phyloP scores from a whole-genome alignment of 345 rosid species.

The Raphanus sativus region DNA sequence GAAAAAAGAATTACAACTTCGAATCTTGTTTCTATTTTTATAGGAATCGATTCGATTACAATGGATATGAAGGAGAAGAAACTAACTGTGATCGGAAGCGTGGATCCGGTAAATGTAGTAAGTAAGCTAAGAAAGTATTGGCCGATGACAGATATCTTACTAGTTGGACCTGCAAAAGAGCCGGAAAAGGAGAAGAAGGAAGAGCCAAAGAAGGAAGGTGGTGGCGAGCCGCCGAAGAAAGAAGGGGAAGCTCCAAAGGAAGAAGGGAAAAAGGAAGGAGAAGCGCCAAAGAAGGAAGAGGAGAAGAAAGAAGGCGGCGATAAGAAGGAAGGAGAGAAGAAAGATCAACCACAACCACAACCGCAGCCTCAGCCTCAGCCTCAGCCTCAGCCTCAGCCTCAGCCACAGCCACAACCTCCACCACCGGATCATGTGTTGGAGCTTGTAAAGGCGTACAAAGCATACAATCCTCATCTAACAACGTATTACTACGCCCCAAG shows the following conservation, averaged over 20 bases:
- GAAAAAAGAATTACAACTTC: not conserved
- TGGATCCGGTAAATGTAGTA: slow-evolving; percentile 69
- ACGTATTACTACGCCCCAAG: slow-evolving; percentile 73
- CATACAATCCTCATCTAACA: slow-evolving; percentile 61
- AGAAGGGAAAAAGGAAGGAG: slow-evolving; percentile 56
- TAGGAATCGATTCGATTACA: slow-evolving; percentile 81
- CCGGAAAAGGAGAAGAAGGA: slow-evolving; percentile 77
- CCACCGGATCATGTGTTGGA: slow-evolving; percentile 56
- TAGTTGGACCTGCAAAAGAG: slow-evolving; percentile 83
- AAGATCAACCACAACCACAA: slow-evolving; percentile 44
- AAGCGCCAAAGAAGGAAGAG: slow-evolving; percentile 35
- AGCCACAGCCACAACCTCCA: slow-evolving; percentile 27
- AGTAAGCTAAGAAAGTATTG: slow-evolving; percentile 81
- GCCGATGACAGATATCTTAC: slow-evolving; percentile 60
- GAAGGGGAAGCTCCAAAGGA: slow-evolving; percentile 60
- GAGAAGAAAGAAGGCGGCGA: slow-evolving; percentile 44
- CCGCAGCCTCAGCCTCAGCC: slow-evolving; percentile 32
- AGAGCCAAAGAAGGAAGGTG: slow-evolving; percentile 63
- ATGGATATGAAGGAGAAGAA: slow-evolving; percentile 82
- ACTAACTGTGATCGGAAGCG: slow-evolving; percentile 69
- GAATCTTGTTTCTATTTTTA: not conserved
- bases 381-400: slow-evolving; percentile 40
- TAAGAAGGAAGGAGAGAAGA: slow-evolving; percentile 44
- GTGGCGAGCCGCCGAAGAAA: slow-evolving; percentile 45
- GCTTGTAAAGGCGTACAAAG: slow-evolving; percentile 52